Evolutionary conservation across 495 filamentous ascomycete genomes (phyloP), one percentile per base, ranked within the genome.

Genomic region (Amniculicola lignicola): DNA sequence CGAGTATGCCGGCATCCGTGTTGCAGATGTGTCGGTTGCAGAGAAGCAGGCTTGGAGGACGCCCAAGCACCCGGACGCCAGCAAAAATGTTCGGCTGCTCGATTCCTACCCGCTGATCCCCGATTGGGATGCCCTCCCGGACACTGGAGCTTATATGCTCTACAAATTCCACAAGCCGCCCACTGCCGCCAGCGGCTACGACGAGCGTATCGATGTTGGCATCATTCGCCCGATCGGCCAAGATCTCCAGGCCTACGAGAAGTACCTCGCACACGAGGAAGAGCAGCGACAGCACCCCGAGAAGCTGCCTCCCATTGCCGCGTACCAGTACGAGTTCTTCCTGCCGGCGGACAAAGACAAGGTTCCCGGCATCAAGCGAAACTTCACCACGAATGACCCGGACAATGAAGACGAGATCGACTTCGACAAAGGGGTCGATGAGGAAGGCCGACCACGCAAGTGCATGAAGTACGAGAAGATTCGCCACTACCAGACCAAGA

Each of bases 151-250:
- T 14, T 96, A 89, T 69, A 82, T 94, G 52, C 81, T 91, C 10
- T 82, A 90, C 71, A 96, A 97, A 59, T 96, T 96, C 72, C 76
- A 79, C 35, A 88, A 84, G 40, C 89, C 92, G 53, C 92, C 93
- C 0, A 78, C 90, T 6, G 71, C 39, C 28, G 67, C 72, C 21
- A 67, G 63, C 39, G 3, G 23, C 6, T 90, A 92, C 67, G 93
- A 97, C 67, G 76, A 77, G 39, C 85, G 94, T 27, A 81, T 97
- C 53, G 87, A 94, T 54, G 80, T 84, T 31, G 87, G 82, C 53
- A 70, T 98, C 36, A 76, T 98, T 45, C 81, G 82, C 37, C 91
- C 91, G 1, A 69, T 77, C 2, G 77, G 79, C 4, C 61, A 67
- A 31, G 51, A 60, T 9, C 69, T 75, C 4, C 74, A 77, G 38